Conservation (phyloP, 2,329 filamentous ascomycete species). For the Neofusicoccum ribis region DNA sequence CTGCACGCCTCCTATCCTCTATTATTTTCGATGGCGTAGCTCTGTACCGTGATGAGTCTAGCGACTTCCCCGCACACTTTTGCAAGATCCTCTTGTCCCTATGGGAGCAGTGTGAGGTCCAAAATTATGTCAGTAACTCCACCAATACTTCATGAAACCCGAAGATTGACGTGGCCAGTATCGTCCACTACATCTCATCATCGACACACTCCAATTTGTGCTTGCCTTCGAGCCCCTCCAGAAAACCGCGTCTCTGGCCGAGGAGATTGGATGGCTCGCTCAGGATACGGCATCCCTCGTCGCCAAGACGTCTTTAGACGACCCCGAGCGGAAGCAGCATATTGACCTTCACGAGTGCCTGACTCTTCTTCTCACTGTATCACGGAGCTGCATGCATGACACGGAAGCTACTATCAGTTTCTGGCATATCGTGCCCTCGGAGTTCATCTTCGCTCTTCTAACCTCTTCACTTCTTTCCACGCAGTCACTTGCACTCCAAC, state of each 20-base stretch:
- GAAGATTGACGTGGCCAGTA: constrained; percentile 44
- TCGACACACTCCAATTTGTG: constrained; percentile 64
- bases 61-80: constrained; percentile 63
- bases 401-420: constrained; percentile 51
- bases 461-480: constrained; percentile 63
- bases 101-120: constrained; percentile 64
- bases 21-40: constrained; percentile 69
- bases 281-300: constrained; percentile 23
- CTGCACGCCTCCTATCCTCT: constrained; percentile 62
- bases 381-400: constrained; percentile 56
- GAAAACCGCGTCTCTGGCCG: constrained; percentile 61
- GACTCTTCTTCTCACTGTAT: constrained; percentile 64
- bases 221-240: constrained; percentile 61
- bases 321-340: constrained; percentile 49
- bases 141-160: neutral
- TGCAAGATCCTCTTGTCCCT: constrained; percentile 64
- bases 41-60: constrained; percentile 46
- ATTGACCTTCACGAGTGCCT: constrained; percentile 66
- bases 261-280: constrained; percentile 53
- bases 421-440: constrained; percentile 53
- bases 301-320: neutral
- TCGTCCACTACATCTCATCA: constrained; percentile 64
- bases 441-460: neutral
- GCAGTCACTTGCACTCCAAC: constrained; percentile 63
- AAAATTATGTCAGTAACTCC: constrained; percentile 52